Base-by-base conservation (phyloP, 225 moss, liverwort and hornwort species). In the Bryoerythrophyllum caledonicum region DNA sequence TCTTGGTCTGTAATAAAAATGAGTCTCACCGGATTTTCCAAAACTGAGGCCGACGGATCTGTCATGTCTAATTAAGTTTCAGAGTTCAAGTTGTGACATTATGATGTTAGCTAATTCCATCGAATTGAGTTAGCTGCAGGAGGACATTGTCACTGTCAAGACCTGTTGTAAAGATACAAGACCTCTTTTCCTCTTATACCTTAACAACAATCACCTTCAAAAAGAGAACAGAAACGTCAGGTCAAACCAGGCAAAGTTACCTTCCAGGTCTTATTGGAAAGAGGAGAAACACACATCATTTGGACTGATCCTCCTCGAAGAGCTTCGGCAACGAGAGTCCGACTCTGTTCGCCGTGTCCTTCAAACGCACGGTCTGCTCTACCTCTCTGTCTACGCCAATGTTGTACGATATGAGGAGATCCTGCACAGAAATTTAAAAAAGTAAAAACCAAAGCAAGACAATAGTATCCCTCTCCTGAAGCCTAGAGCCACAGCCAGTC, bases 361-460 rank as follows among this genome's bases (percentile, higher is more conserved):
- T 72, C 57, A 85, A 75, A 5, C 96, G 91, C n/a, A 44, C 80
- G 17, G 74, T 4, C 78, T 87, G 88, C 84, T 97, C 92, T 20
- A 75, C 82, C 49, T 76, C 78, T 81, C 94, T 83, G 74, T 94
- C 94, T 48, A 92, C 77, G 13, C 91, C 92, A 12, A 97, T 94
- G 64, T 94, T 97, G 73, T 94, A 93, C 9, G 94, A 97, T 4
- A 81, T 70, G 0, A 97, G 92, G 17, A 94, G 92, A 68, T 93
- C 88, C 96, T 97, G 87, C 73, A 88, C 10, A 11, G 0, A 24
- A 44, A 41, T 25, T 2, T 0, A 6, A 10, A 2, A 26, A 14
- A 27, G 32, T 64, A 10, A 73, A 0, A 70, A 43, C 34, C 38
- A 38, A 38, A 10, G 38, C 8, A 38, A 38, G n/a, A 7, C 1